phyloP scores from a whole-genome alignment of 352 stramenopile species.

The Pythium biforme region DNA sequence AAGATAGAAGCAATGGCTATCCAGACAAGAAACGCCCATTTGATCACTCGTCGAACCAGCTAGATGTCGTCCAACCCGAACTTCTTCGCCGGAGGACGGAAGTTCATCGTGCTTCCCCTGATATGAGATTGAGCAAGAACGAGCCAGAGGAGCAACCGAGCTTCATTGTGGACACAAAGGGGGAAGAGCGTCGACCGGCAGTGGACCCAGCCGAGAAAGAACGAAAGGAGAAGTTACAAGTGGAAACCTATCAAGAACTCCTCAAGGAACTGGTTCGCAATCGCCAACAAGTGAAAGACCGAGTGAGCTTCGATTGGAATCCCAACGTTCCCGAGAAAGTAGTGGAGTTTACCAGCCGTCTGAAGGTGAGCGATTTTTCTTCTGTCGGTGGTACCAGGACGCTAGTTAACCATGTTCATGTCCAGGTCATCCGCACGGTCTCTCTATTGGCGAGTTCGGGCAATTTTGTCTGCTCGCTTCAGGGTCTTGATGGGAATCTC shows the following conservation, averaged over 20 bases:
- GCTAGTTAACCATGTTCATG: not conserved
- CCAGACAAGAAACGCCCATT: constrained; percentile 9
- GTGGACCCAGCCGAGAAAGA: constrained; percentile 32
- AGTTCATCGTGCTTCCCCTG: not conserved
- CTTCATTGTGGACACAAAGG: constrained; percentile 58
- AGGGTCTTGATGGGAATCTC: constrained; percentile 34
- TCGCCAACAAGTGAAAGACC: constrained; percentile 34
- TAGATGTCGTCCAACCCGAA: not conserved
- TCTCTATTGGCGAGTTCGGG: constrained; percentile 11
- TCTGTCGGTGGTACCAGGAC: not conserved
- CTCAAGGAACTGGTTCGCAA: constrained; percentile 53
- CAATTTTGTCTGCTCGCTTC: constrained; percentile 34
- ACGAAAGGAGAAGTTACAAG: constrained; percentile 36
- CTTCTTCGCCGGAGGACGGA: not conserved
- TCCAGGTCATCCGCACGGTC: constrained; percentile 14
- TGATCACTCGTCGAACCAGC: not conserved
- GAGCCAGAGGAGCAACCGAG: not conserved
- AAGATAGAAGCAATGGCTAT: not conserved
- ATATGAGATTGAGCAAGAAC: not conserved
- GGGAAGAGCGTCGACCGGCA: constrained; percentile 29
- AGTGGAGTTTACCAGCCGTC: constrained; percentile 24
- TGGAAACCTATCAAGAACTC: constrained; percentile 62
- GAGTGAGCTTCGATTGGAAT: constrained; percentile 47
- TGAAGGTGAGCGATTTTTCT: constrained; percentile 21
- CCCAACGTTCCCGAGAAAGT: constrained; percentile 21